Percentiles rank a stretch among this genome's conserved stretches.
Evolutionary conservation across 495 filamentous ascomycete species (phyloP).

Genomic region (Trypethelium eluteriae): DNA sequence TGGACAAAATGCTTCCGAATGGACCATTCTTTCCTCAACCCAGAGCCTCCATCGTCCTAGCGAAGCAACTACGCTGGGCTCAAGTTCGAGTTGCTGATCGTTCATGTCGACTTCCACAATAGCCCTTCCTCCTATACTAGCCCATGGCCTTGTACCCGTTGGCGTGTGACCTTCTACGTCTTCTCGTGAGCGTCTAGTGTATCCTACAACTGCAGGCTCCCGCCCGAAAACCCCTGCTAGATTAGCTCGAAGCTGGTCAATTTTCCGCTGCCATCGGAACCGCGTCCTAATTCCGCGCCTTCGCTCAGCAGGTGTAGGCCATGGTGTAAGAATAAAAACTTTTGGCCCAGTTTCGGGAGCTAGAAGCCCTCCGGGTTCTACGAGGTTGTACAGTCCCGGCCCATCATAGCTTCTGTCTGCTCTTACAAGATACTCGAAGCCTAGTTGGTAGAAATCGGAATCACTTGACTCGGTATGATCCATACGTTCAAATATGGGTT

Average conservation of each 20-base stretch:
- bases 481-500: background rate
- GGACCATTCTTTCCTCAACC: background rate
- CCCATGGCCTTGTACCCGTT: background rate
- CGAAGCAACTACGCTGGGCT: background rate
- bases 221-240: background rate
- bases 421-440: background rate
- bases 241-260: background rate
- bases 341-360: background rate
- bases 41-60: background rate
- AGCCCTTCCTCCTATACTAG: background rate
- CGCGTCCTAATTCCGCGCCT: background rate
- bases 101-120: background rate
- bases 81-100: background rate
- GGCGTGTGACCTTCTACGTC: background rate
- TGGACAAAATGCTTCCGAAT: background rate
- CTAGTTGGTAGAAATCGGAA: background rate
- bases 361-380: background rate
- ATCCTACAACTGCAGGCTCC: background rate
- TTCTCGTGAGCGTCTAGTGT: background rate
- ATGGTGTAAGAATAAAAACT: slow-evolving; percentile 5
- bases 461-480: background rate
- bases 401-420: background rate
- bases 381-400: background rate
- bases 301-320: background rate
- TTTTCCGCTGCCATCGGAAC: background rate